These are phyloP conservation scores for Epichloe gansuensis DNA, from an alignment of 2,329 filamentous ascomycete species.

Conservation along the genomic window DNA sequence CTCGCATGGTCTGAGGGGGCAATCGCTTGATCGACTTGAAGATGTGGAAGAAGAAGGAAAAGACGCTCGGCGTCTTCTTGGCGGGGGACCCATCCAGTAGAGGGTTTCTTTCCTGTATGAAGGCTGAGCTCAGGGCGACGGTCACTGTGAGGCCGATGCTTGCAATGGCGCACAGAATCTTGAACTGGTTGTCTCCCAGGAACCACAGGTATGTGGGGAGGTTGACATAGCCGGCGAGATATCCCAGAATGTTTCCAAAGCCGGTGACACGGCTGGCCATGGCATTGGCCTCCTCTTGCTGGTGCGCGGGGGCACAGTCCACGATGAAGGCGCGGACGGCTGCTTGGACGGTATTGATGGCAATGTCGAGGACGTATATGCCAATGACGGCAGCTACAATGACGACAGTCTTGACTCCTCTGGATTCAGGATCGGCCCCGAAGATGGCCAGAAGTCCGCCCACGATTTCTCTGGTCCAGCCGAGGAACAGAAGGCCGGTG, in stretches of 20 bases:
- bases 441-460: slow-evolving; percentile 55
- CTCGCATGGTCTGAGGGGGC: slow-evolving; percentile 67
- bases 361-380: slow-evolving; percentile 85
- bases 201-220: slow-evolving; percentile 64
- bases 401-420: slow-evolving; percentile 48
- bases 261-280: slow-evolving; percentile 85
- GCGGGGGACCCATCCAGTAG: slow-evolving; percentile 52
- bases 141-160: slow-evolving; percentile 59
- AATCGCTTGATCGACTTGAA: slow-evolving; percentile 64
- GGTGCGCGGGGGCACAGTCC: slow-evolving; percentile 81
- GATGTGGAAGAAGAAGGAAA: slow-evolving; percentile 69
- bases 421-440: slow-evolving; percentile 52
- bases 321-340: slow-evolving; percentile 86
- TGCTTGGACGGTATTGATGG: slow-evolving; percentile 95
- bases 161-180: slow-evolving; percentile 79
- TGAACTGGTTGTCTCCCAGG: slow-evolving; percentile 81
- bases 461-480: slow-evolving; percentile 64
- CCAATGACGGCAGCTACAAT: slow-evolving; percentile 73
- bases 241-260: slow-evolving; percentile 82
- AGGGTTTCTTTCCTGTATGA: slow-evolving; percentile 71
- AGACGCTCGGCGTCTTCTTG: slow-evolving; percentile 48
- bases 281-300: slow-evolving; percentile 86
- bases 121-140: slow-evolving; percentile 53
- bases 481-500: slow-evolving; percentile 52
- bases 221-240: slow-evolving; percentile 73